Evolutionary conservation across 176 grass and related monocot species (phyloP), one percentile per base, ranked within the genome.

Genomic region (Calamus simplicifolius): DNA sequence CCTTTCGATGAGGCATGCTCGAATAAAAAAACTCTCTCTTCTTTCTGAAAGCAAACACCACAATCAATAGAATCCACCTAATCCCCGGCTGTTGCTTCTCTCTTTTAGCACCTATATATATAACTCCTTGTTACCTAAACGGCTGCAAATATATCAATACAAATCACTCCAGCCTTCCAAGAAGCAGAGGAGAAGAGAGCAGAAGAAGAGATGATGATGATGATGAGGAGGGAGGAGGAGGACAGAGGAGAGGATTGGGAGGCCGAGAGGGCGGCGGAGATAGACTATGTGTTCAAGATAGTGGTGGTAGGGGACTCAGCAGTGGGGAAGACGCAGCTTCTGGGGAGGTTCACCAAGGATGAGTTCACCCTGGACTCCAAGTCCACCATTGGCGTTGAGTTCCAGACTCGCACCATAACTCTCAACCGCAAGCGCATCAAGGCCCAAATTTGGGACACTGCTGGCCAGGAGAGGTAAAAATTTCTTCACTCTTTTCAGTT

Each of bases 261-360:
- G 6, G 29, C 4, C 8, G 52, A 57, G 5, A 48, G 19, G 18
- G 29, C 13, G 19, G 19, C 4, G 53, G 67, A 69, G 52, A 57
- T 69, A 18, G 67, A 69, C 54, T 69, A 69, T 23, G 67, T 69
- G 29, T 69, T 69, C 54, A 69, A 69, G 67, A 69, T 69, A 8
- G 67, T 69, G 18, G 67, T 69, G 29, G 19, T 57, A 27, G 67
- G 67, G 1, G 67, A 69, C 52, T 69, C 67, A 2, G 67, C 54
- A 2, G 67, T 69, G 10, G 67, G 67, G 54, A 69, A 69, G 67
- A 57, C 67, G 12, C 67, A 69, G 67, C 30, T 69, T 13, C 54
- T 69, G 5, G 52, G 53, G 8, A 48, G 67, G 54, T 69, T 69
- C 54, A 48, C 67, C 10, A 69, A 69, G 54, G 67, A 69, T 12